Evolutionary conservation across 1,284 basidiomycete genomes (phyloP), one percentile per base, ranked within the genome.

Genomic region (Exobasidium rhododendri): DNA sequence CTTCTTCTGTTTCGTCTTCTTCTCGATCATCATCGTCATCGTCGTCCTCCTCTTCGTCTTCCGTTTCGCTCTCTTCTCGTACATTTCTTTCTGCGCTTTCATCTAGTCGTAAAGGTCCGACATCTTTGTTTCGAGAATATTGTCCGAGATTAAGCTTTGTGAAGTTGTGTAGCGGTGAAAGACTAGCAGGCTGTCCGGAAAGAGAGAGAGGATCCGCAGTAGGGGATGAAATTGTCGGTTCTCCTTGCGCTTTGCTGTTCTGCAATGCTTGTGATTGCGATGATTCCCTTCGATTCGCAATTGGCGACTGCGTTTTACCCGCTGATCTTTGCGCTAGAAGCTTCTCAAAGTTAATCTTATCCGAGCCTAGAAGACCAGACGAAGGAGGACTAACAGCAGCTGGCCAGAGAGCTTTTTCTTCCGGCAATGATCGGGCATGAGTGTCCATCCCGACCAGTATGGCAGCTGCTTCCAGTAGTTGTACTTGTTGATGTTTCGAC

Each of bases 401-500:
- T 0, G 85, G 85, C 85, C 84, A 72, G 84, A 92, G 63, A 2
- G 89, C 88, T 67, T 93, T 91, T 80, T 97, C 93, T 64, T 92
- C 92, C 0, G 94, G 94, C 5, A 97, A 84, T 2, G 91, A 91
- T 3, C 70, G 68, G 3, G 87, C 86, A 7, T 88, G 88, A 47
- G 75, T 73, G 11, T 85, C 85, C 30, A 85, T 83, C 35, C 81
- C 82, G 0, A 86, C 80, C 46, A 98, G 85, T 66, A 98, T 97
- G 5, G 94, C 92, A 0, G 94, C 94, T 4, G 94, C 94, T 84
- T 97, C 94, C 56, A 98, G 88, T 61, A 97, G 83, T 79, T 97
- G 94, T 1, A 98, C 94, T 77, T 97, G 94, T 78, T 97, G 94
- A 80, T 98, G 94, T 83, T 97, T 98, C 82, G 88, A 91, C 71